Percentiles rank a stretch among this genome's conserved stretches.
phyloP scores from a whole-genome alignment of 441 rosid genomes.

The Geranium incanum region DNA sequence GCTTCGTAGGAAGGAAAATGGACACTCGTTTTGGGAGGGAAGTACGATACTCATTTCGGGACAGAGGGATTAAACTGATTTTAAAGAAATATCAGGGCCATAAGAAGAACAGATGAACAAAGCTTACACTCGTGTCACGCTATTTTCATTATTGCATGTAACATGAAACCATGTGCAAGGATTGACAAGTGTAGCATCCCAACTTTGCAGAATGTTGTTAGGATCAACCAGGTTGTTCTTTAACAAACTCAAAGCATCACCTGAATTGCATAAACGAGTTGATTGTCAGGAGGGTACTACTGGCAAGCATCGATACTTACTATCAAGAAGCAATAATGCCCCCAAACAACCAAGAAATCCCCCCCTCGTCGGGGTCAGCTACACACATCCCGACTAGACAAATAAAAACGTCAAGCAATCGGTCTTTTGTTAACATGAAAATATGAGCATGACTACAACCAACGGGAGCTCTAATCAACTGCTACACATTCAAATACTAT shows the following conservation, averaged over 20 bases:
- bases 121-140: slow-evolving; percentile 84
- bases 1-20: neutral
- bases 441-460: neutral
- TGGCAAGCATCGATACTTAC: neutral
- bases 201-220: slow-evolving; percentile 83
- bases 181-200: slow-evolving; percentile 99
- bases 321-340: neutral
- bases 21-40: neutral
- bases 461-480: neutral
- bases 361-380: neutral
- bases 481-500: neutral
- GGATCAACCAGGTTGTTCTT: slow-evolving; percentile 68
- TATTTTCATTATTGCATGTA: slow-evolving; percentile 85
- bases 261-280: slow-evolving; percentile 28
- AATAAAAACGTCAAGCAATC: neutral
- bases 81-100: neutral
- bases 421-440: neutral
- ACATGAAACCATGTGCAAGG: slow-evolving; percentile 99
- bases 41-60: neutral
- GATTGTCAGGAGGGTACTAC: neutral
- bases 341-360: neutral
- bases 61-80: neutral
- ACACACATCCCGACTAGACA: neutral
- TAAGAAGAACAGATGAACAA: slow-evolving; percentile 15
- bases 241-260: slow-evolving; percentile 85